A percentile compares a stretch with the other conserved stretches of the same genome.
Evolutionary conservation across 2,329 filamentous ascomycete species (phyloP).

Genomic region (Epichloe bromicola): DNA sequence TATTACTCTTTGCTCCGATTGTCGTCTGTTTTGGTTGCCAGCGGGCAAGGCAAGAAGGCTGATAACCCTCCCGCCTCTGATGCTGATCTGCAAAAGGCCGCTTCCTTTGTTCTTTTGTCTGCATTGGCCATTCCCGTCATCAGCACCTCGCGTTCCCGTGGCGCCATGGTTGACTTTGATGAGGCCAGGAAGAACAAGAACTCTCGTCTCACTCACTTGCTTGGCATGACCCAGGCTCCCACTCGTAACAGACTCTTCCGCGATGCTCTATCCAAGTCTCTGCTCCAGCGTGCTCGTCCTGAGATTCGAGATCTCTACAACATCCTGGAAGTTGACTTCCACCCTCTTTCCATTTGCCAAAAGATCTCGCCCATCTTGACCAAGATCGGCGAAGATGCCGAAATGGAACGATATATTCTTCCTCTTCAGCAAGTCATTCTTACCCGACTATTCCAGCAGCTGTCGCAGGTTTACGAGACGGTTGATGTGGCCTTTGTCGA

Average conservation of each 20-base stretch:
- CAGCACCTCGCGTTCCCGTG: conserved; percentile 91
- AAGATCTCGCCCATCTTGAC: conserved; percentile 95
- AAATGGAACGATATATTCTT: conserved; percentile 94
- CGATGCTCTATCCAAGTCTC: conserved; percentile 86
- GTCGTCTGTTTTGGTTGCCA: conserved; percentile 69
- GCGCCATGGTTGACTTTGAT: conserved; percentile 91
- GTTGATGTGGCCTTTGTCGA: conserved; percentile 91
- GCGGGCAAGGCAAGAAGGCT: conserved; percentile 79
- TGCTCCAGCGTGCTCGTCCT: conserved; percentile 80
- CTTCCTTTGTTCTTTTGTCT: conserved; percentile 89
- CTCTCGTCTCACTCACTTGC: conserved; percentile 84
- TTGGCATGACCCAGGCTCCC: conserved; percentile 83
- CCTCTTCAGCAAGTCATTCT: conserved; percentile 97
- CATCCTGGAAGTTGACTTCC: conserved; percentile 98
- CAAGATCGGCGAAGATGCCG: conserved; percentile 83
- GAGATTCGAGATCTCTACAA: conserved; percentile 97
- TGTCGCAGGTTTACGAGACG: conserved; percentile 97
- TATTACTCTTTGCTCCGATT: conserved; percentile 95
- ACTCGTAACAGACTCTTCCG: conserved; percentile 88
- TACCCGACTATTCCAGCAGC: conserved; percentile 94
- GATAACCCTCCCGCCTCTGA: conserved; percentile 87
- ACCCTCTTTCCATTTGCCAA: conserved; percentile 95
- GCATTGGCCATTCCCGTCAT: conserved; percentile 98
- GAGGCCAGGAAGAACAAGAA: conserved; percentile 99
- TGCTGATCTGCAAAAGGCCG: conserved; percentile 82